Evolutionary conservation across 1,284 basidiomycete species (phyloP).

Genomic region (Ganoderma leucocontextum): DNA sequence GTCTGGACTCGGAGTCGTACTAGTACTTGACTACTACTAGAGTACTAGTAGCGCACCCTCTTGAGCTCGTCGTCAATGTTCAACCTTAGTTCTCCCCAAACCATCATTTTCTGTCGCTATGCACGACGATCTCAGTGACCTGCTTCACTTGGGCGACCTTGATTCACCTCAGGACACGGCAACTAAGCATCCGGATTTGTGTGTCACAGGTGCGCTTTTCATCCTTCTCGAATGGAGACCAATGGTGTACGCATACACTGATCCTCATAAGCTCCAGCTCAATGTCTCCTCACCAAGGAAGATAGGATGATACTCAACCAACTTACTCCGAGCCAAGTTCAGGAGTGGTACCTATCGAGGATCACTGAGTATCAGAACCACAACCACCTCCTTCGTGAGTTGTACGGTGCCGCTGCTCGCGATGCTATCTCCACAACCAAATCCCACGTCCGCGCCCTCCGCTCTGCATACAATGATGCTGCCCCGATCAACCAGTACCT

Average conservation of each 20-base stretch:
- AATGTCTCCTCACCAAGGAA: neutral
- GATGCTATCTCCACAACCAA: neutral
- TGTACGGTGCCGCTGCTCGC: neutral
- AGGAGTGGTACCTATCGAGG: slow-evolving; percentile 1
- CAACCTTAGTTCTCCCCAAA: too few species aligned
- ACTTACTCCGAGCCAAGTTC: neutral
- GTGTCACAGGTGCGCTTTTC: neutral
- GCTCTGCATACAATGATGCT: slow-evolving; percentile 4
- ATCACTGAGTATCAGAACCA: neutral
- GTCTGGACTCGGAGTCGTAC: too few species aligned
- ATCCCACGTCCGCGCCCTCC: slow-evolving; percentile 3
- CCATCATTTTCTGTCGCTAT: neutral
- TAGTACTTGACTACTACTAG: too few species aligned
- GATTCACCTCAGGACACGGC: neutral
- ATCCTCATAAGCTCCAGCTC: neutral
- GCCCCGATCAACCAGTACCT: slow-evolving; percentile 4
- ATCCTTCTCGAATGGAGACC: neutral
- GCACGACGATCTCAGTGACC: neutral
- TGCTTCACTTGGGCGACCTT: neutral
- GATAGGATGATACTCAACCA: neutral
- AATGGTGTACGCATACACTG: neutral
- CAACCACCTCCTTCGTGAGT: neutral
- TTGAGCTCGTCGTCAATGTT: too few species aligned
- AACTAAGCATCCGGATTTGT: neutral
- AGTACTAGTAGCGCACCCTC: too few species aligned